Percentiles rank a stretch among this genome's conserved stretches.
Evolutionary conservation across 2,329 filamentous ascomycete genomes (phyloP).

Genomic region (Neophaeococcomyces mojaviensis): DNA sequence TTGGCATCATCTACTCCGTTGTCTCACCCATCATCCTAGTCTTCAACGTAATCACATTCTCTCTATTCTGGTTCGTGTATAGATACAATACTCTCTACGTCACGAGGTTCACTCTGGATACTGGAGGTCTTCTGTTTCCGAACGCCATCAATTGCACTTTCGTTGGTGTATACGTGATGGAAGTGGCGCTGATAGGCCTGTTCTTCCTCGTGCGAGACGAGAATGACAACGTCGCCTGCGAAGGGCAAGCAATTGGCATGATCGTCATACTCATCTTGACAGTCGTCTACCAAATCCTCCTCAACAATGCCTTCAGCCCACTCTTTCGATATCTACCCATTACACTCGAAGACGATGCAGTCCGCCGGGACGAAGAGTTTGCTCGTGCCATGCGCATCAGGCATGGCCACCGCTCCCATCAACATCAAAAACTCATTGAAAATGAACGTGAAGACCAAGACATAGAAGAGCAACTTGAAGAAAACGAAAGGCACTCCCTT

Average conservation of each 20-base stretch:
- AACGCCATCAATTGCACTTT: conserved; percentile 92
- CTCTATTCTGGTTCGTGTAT: conserved; percentile 86
- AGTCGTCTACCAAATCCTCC: conserved; percentile 64
- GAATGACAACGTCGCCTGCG: conserved; percentile 49
- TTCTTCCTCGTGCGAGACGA: conserved; percentile 70
- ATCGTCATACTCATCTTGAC: conserved; percentile 67
- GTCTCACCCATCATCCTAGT: conserved; percentile 84
- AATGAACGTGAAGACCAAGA: conserved; percentile 44
- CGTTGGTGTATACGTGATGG: conserved; percentile 90
- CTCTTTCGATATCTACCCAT: conserved; percentile 85
- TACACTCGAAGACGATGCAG: conserved; percentile 90
- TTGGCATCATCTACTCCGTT: conserved; percentile 80
- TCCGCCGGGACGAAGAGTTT: conserved; percentile 83
- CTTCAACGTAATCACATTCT: conserved; percentile 89
- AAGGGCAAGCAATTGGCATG: conserved; percentile 77
- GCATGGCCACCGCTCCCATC: conserved; percentile 40
- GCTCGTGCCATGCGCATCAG: conserved; percentile 66
- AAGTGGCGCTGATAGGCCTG: conserved; percentile 77
- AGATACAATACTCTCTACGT: conserved; percentile 97
- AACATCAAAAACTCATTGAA: conserved; percentile 37
- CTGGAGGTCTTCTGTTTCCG: conserved; percentile 85
- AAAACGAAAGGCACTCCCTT: conserved; percentile 35
- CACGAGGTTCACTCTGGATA: conserved; percentile 80
- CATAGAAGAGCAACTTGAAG: conserved; percentile 40
- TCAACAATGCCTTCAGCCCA: conserved; percentile 78